Base-by-base conservation (phyloP, 768 basidiomycete genomes). In the Rhizopogon salebrosus region DNA sequence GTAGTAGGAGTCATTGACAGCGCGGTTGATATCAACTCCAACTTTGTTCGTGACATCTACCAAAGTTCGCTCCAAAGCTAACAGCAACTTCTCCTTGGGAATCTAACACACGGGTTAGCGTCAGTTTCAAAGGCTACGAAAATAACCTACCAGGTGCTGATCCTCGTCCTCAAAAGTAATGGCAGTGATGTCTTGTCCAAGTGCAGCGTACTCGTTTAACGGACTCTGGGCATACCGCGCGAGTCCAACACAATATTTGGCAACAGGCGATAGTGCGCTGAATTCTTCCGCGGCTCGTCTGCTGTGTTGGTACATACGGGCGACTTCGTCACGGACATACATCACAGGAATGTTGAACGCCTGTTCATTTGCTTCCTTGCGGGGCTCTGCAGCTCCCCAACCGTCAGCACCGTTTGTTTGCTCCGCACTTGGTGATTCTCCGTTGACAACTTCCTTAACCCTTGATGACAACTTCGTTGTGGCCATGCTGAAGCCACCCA, bases 21-120 rank as follows among this genome's bases (percentile, higher is more conserved):
- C 91, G 27, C 88, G 87, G 66, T 99, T 98, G 73, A 99, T 89
- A 66, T 98, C 95, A 41, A 98, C 94, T 27, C 97, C 97, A 55
- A 95, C 86, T 63, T 84, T 84, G 70, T 95, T 98, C 52, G 90
- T 87, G 24, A 91, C 76, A 66, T 98, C 95, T 52, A 97, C 91
- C 35, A 99, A 73, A 24, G 82, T 85, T 37, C 91, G 84, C 67
- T 99, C 97, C 37, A 97, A 81, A 0, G 85, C 82, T 5, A 76
- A 68, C 43, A 92, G 68, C 13, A 98, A 73, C 65, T 95, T 97
- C 61, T 97, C 95, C 56, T 73, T 76, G 0, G 95, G 85, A 38
- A 98, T 78, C 93, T 98, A 54, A 34, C n/a, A 20, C 14, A 36
- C 41, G 6, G 16, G 48, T 64, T 26, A 58, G 38, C 52, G 27